Conservation (phyloP, 1,284 basidiomycete genomes). For the Microbotryum saponariae region DNA sequence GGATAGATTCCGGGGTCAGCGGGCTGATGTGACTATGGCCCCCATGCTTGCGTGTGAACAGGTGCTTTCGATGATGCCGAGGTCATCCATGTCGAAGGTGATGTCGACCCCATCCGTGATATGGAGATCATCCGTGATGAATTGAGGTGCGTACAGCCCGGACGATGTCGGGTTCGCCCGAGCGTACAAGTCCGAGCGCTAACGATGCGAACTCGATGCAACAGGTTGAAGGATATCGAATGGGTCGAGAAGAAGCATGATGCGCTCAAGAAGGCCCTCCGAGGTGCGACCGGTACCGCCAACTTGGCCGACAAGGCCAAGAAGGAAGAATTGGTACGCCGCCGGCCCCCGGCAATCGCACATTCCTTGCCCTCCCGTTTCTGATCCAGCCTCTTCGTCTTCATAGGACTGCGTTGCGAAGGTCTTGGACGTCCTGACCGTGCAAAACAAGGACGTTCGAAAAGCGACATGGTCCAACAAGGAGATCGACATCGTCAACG, state of each 20-base stretch:
- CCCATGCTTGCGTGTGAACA: background rate
- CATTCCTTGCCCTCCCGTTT: background rate
- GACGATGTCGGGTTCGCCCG: background rate
- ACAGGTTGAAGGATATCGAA: conserved; percentile 84
- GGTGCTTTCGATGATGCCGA: conserved; percentile 93
- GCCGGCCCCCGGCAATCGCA: background rate
- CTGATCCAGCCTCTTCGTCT: background rate
- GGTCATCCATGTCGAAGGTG: conserved; percentile 98
- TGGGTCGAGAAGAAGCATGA: conserved; percentile 95
- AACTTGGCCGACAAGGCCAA: conserved; percentile 88
- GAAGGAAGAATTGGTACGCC: conserved; percentile 86
- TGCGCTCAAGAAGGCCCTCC: conserved; percentile 60
- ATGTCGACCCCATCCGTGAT: conserved; percentile 90
- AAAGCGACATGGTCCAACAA: conserved; percentile 94
- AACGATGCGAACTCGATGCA: background rate
- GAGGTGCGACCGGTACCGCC: conserved; percentile 59
- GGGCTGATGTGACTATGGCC: background rate
- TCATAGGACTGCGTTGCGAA: conserved; percentile 73
- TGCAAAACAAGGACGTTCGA: conserved; percentile 82
- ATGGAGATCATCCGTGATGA: conserved; percentile 98
- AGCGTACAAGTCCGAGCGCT: background rate
- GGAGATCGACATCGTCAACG: conserved; percentile 97
- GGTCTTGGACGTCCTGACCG: conserved; percentile 67
- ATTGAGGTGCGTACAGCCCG: conserved; percentile 48
- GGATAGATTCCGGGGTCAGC: background rate